These are phyloP conservation scores for Fermentozyma sake DNA, from an alignment of 1,139 yeast genomes.

Conservation along the genomic window DNA sequence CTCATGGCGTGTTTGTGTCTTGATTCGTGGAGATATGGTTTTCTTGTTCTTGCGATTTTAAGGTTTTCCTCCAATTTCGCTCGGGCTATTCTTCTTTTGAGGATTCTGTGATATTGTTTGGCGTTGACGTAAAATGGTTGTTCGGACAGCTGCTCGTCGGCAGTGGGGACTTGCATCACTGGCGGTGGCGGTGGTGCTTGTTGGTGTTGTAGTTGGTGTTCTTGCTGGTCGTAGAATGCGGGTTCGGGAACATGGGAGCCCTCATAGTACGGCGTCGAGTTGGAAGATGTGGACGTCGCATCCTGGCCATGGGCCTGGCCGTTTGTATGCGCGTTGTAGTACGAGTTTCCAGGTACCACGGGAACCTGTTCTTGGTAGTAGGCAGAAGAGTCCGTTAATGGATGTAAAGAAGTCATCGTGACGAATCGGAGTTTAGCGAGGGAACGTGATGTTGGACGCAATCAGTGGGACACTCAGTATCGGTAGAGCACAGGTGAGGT, in stretches of 20 bases:
- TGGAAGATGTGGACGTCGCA: too few species aligned
- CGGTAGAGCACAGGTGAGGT: too few species aligned
- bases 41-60: constrained; percentile 83
- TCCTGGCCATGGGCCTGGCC: constrained; percentile 6
- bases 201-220: constrained; percentile 8
- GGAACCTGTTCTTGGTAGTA: constrained; percentile 30
- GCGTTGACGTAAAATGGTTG: constrained; percentile 98
- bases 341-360: constrained; percentile 14
- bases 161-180: constrained; percentile 4
- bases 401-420: constrained; percentile 37
- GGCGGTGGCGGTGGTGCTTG: constrained; percentile 9
- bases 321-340: constrained; percentile 20
- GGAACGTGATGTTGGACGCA: too few species aligned
- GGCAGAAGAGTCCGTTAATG: constrained; percentile 20
- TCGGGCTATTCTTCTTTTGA: constrained; percentile 88
- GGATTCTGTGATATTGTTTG: constrained; percentile 91
- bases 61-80: constrained; percentile 88
- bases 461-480: too few species aligned
- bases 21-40: constrained; percentile 94
- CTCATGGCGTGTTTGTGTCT: constrained; percentile 99
- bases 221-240: constrained; percentile 6
- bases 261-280: constrained; percentile 14
- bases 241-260: constrained; percentile 6
- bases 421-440: too few species aligned
- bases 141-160: constrained; percentile 35